Evolutionary conservation across 208 protist genomes (phyloP).

Genomic region (Borovskyia barvae): DNA sequence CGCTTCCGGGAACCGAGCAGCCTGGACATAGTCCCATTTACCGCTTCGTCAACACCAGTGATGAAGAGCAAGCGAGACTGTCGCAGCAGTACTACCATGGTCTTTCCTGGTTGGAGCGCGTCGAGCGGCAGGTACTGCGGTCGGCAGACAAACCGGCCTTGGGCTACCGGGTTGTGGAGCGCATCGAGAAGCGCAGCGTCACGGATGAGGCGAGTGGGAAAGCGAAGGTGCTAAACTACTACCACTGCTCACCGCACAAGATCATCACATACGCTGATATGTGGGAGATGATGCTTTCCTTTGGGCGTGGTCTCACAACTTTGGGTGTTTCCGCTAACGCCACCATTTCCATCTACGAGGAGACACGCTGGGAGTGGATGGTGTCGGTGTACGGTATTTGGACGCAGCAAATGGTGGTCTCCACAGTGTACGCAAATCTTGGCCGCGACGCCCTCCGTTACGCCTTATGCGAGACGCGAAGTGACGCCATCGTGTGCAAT

Average conservation of each 20-base stretch:
- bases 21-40: slow-evolving; percentile 40
- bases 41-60: slow-evolving; percentile 28
- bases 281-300: slow-evolving; percentile 43
- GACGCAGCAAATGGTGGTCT: slow-evolving; percentile 60
- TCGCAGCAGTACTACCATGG: slow-evolving; percentile 37
- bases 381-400: slow-evolving; percentile 67
- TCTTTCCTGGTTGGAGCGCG: slow-evolving; percentile 27
- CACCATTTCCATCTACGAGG: slow-evolving; percentile 63
- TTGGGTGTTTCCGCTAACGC: slow-evolving; percentile 29
- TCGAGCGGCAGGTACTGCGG: slow-evolving; percentile 22
- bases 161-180: slow-evolving; percentile 51
- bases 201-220: slow-evolving; percentile 24
- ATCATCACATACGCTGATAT: slow-evolving; percentile 45
- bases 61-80: slow-evolving; percentile 33
- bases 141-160: slow-evolving; percentile 34
- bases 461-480: slow-evolving; percentile 47
- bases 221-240: slow-evolving; percentile 37
- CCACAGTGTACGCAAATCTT: slow-evolving; percentile 80
- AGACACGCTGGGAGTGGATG: slow-evolving; percentile 81
- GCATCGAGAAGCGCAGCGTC: slow-evolving; percentile 41
- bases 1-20: slow-evolving; percentile 32
- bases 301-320: slow-evolving; percentile 44
- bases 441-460: slow-evolving; percentile 62
- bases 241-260: slow-evolving; percentile 36
- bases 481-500: slow-evolving; percentile 63